phyloP scores from a whole-genome alignment of 768 basidiomycete genomes.

The Collybia sp. region DNA sequence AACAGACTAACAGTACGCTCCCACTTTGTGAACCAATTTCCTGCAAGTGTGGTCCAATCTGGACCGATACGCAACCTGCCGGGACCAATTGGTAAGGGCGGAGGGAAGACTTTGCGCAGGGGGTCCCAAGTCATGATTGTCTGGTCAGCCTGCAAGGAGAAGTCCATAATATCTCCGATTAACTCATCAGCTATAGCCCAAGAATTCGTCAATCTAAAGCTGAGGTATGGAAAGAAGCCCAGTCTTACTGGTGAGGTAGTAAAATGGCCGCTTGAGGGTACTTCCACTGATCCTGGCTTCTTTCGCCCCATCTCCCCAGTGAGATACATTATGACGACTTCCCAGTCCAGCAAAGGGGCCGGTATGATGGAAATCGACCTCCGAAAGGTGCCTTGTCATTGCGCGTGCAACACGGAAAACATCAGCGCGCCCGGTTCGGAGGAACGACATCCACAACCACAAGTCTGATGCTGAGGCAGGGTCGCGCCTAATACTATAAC shows the following conservation, averaged over 20 bases:
- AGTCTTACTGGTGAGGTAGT: constrained; percentile 27
- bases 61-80: constrained; percentile 31
- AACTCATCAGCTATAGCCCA: constrained; percentile 26
- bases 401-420: constrained; percentile 28
- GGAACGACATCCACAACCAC: constrained; percentile 35
- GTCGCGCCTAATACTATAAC: neutral
- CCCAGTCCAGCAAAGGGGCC: constrained; percentile 32
- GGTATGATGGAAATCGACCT: constrained; percentile 32
- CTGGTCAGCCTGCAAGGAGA: constrained; percentile 27
- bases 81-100: constrained; percentile 28
- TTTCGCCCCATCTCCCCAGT: constrained; percentile 37
- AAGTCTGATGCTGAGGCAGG: constrained; percentile 23
- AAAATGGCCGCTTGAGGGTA: constrained; percentile 30
- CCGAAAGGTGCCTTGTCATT: constrained; percentile 31
- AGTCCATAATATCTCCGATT: constrained; percentile 34
- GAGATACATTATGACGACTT: constrained; percentile 30
- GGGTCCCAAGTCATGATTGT: constrained; percentile 36
- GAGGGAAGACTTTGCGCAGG: constrained; percentile 29
- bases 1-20: constrained; percentile 25
- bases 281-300: constrained; percentile 30
- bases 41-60: constrained; percentile 32
- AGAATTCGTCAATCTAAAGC: neutral
- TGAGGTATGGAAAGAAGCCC: neutral
- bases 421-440: constrained; percentile 32
- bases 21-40: constrained; percentile 37